Evolutionary conservation across 2,329 filamentous ascomycete species (phyloP), one percentile per base, ranked within the genome.

Genomic region (Epichloe hybrida): DNA sequence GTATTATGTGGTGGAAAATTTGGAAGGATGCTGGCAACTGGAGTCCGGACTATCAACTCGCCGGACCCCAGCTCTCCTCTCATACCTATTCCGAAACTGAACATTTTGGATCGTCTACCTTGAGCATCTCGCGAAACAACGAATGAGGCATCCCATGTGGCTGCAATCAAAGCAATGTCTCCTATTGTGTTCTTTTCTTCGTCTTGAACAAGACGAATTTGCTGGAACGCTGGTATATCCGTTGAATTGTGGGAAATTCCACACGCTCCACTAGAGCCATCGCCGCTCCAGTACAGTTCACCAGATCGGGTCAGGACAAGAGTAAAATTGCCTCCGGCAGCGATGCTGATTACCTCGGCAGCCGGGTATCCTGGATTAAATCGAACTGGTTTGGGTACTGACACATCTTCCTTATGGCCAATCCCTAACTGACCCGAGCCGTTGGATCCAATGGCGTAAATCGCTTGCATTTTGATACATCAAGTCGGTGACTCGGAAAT

Each of bases 301-400:
- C 83, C 83, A 27, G 71, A 62, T 4, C 70, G 61, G n/a, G 76
- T 79, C 11, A 89, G 70, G 9, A 95, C 64, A 4, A 96, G 68
- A 0, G 88, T 94, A 65, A 96, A 91, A 61, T 96, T 96, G 1
- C 90, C 90, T 3, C 91, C 91, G 7, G 87, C 73, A 20, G 69
- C 69, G 9, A 75, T 64, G 41, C 63, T 64, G 48, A 62, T 57
- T 50, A 74, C 63, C 27, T 64, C 60, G 13, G 69, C 62, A 31
- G 60, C 57, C 37, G 67, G 62, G 47, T 62, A 59, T 13, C 65
- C 62, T 2, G 69, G 64, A 5, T 70, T 62, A 63, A 87, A 84
- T n/a, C 76, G 58, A 55, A 79, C 81, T 54, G 69, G 72, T 55
- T 82, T 79, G 2, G 84, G 83, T 0, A 78, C 70, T 1, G 82